Base-by-base conservation (phyloP, 192 early-diverging fungal species). In the Podila minutissima region DNA sequence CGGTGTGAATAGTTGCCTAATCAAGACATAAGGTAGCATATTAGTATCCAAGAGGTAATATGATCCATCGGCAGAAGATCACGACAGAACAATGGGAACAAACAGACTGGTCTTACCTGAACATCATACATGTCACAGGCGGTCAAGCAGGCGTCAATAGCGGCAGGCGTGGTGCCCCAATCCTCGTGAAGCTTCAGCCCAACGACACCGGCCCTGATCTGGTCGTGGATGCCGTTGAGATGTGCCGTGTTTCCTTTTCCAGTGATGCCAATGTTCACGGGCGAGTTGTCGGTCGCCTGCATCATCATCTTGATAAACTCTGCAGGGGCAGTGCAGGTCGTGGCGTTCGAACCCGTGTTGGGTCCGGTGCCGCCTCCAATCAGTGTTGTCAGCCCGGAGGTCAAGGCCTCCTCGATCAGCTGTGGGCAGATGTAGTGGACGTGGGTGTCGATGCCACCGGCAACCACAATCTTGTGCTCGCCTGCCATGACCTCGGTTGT, bases 341-440 rank as follows among this genome's bases (percentile, higher is more conserved):
- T 98, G 0, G 97, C 97, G 69, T 97, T 97, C 0, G 96, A 95
- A 64, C 97, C 97, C 15, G 96, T 97, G 79, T 97, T 97, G 38
- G 97, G 97, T 13, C 97, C 97, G 2, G 97, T 97, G 57, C 95
- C 95, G 51, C 95, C 95, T 41, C 95, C 96, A 62, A 96, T 89
- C 72, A 97, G 67, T 55, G 95, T 98, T 4, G 95, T 96, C 22
- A 91, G 89, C 28, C 95, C 94, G 10, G 89, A 88, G 19, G 86
- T 89, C n/a, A 95, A 67, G 15, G 93, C 94, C 91, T 99, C 97
- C 29, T 88, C 89, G 64, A 91, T 90, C 15, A 97, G 84, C 77
- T 98, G 94, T 19, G 95, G 95, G 75, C 97, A 98, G 75, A 99
- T 97, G 75, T 93, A 99, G 81, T 99, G 97, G 53, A 99, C 90